Evolutionary conservation across 1,284 basidiomycete genomes (phyloP).

Genomic region (Sporisorium iseilematis-ciliati): DNA sequence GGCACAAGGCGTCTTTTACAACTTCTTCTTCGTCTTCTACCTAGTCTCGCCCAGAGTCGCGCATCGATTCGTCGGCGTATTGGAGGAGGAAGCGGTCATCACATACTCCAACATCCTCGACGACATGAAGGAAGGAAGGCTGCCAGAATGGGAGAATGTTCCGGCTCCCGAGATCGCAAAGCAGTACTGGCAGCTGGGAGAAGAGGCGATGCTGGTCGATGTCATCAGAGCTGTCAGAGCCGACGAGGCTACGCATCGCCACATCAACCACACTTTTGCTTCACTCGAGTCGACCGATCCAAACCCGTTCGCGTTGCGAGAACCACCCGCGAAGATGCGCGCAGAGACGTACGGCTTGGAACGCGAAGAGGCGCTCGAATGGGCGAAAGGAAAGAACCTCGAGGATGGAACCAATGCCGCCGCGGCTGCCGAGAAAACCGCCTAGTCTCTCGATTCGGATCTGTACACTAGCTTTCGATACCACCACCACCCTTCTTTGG

Average conservation of each 20-base stretch:
- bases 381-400: conserved; percentile 30
- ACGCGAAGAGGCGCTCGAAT: conserved; percentile 55
- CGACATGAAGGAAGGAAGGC: conserved; percentile 84
- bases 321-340: conserved; percentile 43
- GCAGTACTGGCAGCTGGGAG: conserved; percentile 85
- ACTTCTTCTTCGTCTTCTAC: conserved; percentile 76
- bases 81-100: conserved; percentile 92
- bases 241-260: conserved; percentile 77
- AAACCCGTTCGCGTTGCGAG: conserved; percentile 56
- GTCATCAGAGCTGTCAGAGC: conserved; percentile 90
- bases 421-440: conserved; percentile 35
- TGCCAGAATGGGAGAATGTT: conserved; percentile 82
- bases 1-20: conserved; percentile 76
- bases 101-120: conserved; percentile 79
- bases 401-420: conserved; percentile 9
- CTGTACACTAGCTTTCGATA: background rate
- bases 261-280: conserved; percentile 61
- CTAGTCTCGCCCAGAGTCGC: conserved; percentile 83
- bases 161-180: conserved; percentile 88
- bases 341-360: conserved; percentile 51
- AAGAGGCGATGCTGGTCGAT: conserved; percentile 82
- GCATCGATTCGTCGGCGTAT: conserved; percentile 93
- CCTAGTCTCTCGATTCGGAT: conserved; percentile 9
- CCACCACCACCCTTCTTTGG: conserved; percentile 6
- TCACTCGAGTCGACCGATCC: conserved; percentile 47